These are phyloP conservation scores for Lepiota venenata DNA, from an alignment of 768 basidiomycete species.

Conservation along the genomic window DNA sequence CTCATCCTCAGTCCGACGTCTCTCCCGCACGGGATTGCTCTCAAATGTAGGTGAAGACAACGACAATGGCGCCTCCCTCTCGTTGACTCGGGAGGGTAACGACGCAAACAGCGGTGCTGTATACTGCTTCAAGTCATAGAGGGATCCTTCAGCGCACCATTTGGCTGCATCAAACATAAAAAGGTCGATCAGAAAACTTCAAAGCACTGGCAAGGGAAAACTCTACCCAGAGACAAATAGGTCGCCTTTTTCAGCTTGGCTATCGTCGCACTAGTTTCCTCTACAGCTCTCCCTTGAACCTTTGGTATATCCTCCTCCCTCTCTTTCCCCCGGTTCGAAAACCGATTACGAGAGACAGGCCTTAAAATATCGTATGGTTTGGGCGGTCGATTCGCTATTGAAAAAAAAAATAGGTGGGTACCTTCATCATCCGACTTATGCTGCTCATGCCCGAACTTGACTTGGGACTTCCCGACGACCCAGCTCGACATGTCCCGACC, in stretches of 20 bases:
- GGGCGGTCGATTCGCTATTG: slow-evolving; percentile 44
- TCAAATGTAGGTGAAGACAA: not conserved
- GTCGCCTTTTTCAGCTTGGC: slow-evolving; percentile 16
- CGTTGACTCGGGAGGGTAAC: slow-evolving; percentile 26
- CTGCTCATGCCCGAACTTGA: slow-evolving; percentile 40
- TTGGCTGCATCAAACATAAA: no score
- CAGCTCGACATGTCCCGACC: slow-evolving; percentile 81
- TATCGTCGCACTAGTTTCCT: slow-evolving; percentile 20
- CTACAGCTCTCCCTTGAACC: slow-evolving; percentile 35
- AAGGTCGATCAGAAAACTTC: no score
- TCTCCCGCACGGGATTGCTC: slow-evolving; percentile 14
- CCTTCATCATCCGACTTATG: slow-evolving; percentile 78
- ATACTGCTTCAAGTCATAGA: slow-evolving; percentile 50
- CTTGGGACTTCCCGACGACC: slow-evolving; percentile 20
- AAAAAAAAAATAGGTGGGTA: slow-evolving; percentile 53
- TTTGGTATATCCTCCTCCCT: slow-evolving; percentile 29
- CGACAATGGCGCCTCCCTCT: not conserved
- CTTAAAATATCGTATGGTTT: slow-evolving; percentile 81
- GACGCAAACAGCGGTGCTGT: slow-evolving; percentile 47
- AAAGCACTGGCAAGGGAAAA: not conserved
- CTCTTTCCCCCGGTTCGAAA: not conserved
- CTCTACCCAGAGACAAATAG: slow-evolving; percentile 23
- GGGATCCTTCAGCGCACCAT: slow-evolving; percentile 12
- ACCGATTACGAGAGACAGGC: slow-evolving; percentile 51
- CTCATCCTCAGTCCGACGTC: slow-evolving; percentile 17